Evolutionary conservation across 768 basidiomycete genomes (phyloP).

Genomic region (Leucocoprinus sp.): DNA sequence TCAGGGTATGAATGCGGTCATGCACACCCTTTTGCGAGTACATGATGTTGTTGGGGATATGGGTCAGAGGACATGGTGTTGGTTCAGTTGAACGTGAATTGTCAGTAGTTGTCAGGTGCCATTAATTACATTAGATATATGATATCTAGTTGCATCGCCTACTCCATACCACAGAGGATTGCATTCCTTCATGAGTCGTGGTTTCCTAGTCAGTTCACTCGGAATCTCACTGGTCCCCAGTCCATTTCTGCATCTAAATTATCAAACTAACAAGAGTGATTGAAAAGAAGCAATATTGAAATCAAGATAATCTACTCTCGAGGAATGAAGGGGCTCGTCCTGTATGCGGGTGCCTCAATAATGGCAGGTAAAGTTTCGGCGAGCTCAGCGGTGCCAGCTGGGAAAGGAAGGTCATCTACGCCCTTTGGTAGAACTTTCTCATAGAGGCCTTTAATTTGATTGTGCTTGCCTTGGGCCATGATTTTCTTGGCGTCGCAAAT

Average conservation of each 20-base stretch:
- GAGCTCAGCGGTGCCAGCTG: slow-evolving; percentile 76
- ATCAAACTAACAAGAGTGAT: too few relatives aligned
- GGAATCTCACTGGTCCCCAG: too few relatives aligned
- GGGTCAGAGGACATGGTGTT: not conserved
- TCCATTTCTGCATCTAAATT: too few relatives aligned
- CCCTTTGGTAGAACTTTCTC: slow-evolving; percentile 78
- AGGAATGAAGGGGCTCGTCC: slow-evolving; percentile 73
- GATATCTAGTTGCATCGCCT: too few relatives aligned
- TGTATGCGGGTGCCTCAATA: slow-evolving; percentile 64
- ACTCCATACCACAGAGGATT: too few relatives aligned
- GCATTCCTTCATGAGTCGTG: too few relatives aligned
- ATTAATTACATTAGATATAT: too few relatives aligned
- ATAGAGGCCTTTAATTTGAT: slow-evolving; percentile 62
- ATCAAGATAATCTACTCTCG: slow-evolving; percentile 43
- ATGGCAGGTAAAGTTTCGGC: slow-evolving; percentile 58
- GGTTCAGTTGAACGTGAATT: too few relatives aligned
- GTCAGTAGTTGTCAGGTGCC: too few relatives aligned
- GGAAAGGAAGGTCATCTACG: slow-evolving; percentile 83
- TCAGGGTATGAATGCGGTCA: slow-evolving; percentile 37
- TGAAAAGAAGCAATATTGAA: slow-evolving; percentile 2
- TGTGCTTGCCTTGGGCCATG: slow-evolving; percentile 51
- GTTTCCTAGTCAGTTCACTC: too few relatives aligned
- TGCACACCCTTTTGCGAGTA: slow-evolving; percentile 12
- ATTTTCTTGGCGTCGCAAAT: slow-evolving; percentile 89
- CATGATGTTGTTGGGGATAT: slow-evolving; percentile 8